Conservation (phyloP, 1,284 basidiomycete species). For the Marasmius sp. region DNA sequence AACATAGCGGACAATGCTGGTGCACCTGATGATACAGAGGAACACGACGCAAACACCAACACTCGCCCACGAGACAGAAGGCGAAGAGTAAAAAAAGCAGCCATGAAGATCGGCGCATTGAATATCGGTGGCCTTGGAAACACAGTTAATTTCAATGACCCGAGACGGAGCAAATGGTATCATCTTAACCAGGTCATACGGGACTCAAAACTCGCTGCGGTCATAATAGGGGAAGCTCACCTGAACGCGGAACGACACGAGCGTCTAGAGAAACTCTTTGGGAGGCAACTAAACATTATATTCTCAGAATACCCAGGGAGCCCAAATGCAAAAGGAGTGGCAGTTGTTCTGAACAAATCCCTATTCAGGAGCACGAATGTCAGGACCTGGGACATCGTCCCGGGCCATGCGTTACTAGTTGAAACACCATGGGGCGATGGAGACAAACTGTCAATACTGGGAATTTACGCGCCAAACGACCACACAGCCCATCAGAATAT, state of each 20-base stretch:
- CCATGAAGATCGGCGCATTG: constrained; percentile 14
- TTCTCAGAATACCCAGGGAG: not conserved
- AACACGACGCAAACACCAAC: no score
- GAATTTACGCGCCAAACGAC: constrained; percentile 24
- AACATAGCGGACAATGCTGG: not conserved
- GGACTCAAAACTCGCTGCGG: constrained; percentile 19
- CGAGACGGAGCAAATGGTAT: constrained; percentile 20
- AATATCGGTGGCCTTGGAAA: constrained; percentile 19
- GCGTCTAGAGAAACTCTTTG: constrained; percentile 10
- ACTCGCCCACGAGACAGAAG: no score
- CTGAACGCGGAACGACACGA: constrained; percentile 9
- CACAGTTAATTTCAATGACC: not conserved
- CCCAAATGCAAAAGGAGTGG: not conserved
- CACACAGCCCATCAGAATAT: constrained; percentile 15
- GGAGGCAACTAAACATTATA: constrained; percentile 5
- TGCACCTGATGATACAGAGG: no score
- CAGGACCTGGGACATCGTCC: not conserved
- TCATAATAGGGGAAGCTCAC: constrained; percentile 27
- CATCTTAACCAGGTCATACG: constrained; percentile 16
- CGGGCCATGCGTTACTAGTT: constrained; percentile 4
- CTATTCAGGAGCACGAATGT: not conserved
- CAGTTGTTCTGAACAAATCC: not conserved
- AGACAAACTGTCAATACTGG: constrained; percentile 12
- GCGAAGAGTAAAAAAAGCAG: constrained; percentile 3
- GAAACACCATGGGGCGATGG: constrained; percentile 8